Conservation (phyloP, 345 rosid species). For the Populus euphratica region DNA sequence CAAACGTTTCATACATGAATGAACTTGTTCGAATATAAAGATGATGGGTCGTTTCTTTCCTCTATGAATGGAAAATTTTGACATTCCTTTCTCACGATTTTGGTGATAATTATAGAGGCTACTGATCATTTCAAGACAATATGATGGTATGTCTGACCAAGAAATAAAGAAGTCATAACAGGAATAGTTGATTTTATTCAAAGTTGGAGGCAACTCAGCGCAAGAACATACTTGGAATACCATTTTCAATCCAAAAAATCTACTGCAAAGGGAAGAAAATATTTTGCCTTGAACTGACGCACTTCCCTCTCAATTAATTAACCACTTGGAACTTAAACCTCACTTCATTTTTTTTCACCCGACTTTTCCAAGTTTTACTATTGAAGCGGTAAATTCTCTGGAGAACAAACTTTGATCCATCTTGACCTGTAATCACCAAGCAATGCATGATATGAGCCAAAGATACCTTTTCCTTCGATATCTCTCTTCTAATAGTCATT, state of each 20-base stretch:
- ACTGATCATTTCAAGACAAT: background rate
- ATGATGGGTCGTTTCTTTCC: too few species aligned
- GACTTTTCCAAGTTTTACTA: constrained; percentile 71
- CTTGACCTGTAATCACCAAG: constrained; percentile 45
- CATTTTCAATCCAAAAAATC: background rate
- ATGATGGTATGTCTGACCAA: background rate
- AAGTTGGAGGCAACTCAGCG: background rate
- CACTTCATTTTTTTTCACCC: constrained; percentile 59
- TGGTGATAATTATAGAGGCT: too few species aligned
- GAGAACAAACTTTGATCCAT: constrained; percentile 65
- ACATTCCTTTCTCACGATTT: too few species aligned
- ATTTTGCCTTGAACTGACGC: background rate
- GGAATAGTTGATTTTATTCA: background rate
- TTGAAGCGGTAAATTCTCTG: constrained; percentile 58
- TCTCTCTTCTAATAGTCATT: constrained; percentile 64
- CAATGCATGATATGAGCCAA: constrained; percentile 65
- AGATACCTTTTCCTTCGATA: constrained; percentile 51
- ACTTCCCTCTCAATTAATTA: constrained; percentile 31
- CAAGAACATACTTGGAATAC: background rate
- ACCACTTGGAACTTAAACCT: constrained; percentile 47
- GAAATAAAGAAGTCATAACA: background rate
- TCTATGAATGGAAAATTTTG: too few species aligned
- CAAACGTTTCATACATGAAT: too few species aligned
- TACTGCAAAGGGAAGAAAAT: background rate
- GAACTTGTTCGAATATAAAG: too few species aligned